These are phyloP conservation scores for Pulicaria dysenterica DNA, from an alignment of 129 eudicot species.

Conservation along the genomic window DNA sequence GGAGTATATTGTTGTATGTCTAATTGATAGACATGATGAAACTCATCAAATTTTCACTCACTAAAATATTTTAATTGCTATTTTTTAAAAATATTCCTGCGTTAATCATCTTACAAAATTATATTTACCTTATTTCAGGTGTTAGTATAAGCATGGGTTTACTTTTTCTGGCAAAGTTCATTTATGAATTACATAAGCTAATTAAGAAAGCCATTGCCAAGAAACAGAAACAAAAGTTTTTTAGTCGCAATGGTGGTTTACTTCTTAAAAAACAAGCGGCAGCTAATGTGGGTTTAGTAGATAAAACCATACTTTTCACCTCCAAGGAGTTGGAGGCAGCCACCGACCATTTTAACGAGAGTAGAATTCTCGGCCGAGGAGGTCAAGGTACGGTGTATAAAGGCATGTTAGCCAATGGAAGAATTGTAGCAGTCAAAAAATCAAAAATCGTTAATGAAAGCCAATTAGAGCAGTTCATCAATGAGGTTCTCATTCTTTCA, in stretches of 20 bases:
- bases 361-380: slow-evolving; percentile 10
- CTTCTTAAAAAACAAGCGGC: slow-evolving; percentile 17
- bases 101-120: too few species aligned
- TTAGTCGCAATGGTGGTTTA: slow-evolving; percentile 15
- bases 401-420: slow-evolving; percentile 14
- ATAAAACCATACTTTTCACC: slow-evolving; percentile 18
- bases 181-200: background rate
- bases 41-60: too few species aligned
- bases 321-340: slow-evolving; percentile 11
- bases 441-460: slow-evolving; percentile 1
- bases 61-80: too few species aligned
- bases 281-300: background rate
- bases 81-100: background rate
- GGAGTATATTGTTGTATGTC: too few species aligned
- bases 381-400: slow-evolving; percentile 21
- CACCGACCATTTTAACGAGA: slow-evolving; percentile 14
- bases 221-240: slow-evolving; percentile 9
- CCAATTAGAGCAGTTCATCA: slow-evolving; percentile 10
- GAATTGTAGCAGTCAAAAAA: slow-evolving; percentile 13
- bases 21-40: too few species aligned
- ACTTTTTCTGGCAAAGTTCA: background rate
- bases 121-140: slow-evolving; percentile 10
- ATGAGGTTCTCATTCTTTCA: slow-evolving; percentile 15
- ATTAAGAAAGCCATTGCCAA: slow-evolving; percentile 17
- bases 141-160: slow-evolving; percentile 2